These are phyloP conservation scores for Dipodascus geniculatus DNA, from an alignment of 805 yeast species.

Conservation along the genomic window DNA sequence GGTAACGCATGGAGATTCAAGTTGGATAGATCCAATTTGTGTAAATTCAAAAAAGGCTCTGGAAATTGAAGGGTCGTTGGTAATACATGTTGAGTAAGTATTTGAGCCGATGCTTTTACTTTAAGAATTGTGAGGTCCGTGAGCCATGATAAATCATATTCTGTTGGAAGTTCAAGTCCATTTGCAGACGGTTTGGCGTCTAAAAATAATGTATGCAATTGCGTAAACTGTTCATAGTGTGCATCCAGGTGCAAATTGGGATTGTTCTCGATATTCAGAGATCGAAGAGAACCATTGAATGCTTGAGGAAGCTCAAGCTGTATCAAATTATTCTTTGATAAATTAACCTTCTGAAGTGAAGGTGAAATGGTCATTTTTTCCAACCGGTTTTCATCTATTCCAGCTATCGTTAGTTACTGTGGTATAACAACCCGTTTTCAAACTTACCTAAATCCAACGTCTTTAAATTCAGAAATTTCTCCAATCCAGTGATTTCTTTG, in stretches of 20 bases:
- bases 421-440: conserved; percentile 30
- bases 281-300: conserved; percentile 7
- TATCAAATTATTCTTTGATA: conserved; percentile 21
- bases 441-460: conserved; percentile 19
- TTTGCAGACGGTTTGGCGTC: conserved; percentile 1
- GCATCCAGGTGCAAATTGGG: background rate
- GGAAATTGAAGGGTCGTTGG: conserved; percentile 9
- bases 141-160: conserved; percentile 8
- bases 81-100: conserved; percentile 29
- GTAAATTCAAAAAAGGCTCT: conserved; percentile 22
- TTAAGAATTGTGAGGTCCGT: conserved; percentile 24
- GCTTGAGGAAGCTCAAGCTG: conserved; percentile 29
- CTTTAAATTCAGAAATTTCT: conserved; percentile 18
- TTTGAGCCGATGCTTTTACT: conserved; percentile 8
- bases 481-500: background rate
- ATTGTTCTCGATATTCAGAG: conserved; percentile 1
- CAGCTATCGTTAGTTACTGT: conserved; percentile 26
- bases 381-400: conserved; percentile 16
- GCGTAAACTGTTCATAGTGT: background rate
- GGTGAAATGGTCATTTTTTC: conserved; percentile 17
- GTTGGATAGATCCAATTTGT: conserved; percentile 21
- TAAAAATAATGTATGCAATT: conserved; percentile 2
- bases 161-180: background rate
- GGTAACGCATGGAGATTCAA: conserved; percentile 19
- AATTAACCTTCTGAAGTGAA: background rate